A percentile compares a stretch with the other conserved stretches of the same genome.
Conservation (phyloP, 176 grass and related monocot genomes). For the Cenchrus americanus region DNA sequence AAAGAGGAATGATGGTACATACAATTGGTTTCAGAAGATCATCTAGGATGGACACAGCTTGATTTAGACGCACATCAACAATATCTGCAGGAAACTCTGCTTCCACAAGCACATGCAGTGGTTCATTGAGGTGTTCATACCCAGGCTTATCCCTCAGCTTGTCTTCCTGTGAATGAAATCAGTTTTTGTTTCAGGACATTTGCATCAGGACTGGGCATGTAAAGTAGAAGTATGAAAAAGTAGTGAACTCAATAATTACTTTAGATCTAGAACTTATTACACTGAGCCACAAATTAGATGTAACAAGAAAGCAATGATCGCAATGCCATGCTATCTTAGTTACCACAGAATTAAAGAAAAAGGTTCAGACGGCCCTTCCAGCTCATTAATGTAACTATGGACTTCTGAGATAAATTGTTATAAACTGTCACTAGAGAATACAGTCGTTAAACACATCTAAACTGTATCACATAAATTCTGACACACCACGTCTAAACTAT, state of each 20-base stretch:
- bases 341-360: neutral
- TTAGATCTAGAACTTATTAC: neutral
- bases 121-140: slow-evolving; percentile 98
- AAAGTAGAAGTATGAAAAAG: slow-evolving; percentile 3
- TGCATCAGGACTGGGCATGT: neutral
- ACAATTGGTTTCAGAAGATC: slow-evolving; percentile 99
- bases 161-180: slow-evolving; percentile 71
- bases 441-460: neutral
- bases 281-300: slow-evolving; percentile 3
- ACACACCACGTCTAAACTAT: neutral
- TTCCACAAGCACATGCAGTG: slow-evolving; percentile 88
- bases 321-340: neutral
- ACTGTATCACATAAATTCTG: neutral
- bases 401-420: neutral
- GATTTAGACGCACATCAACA: slow-evolving; percentile 76
- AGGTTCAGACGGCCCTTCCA: neutral
- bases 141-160: slow-evolving; percentile 98
- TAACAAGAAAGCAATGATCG: neutral
- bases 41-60: slow-evolving; percentile 81
- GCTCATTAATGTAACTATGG: slow-evolving; percentile 4
- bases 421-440: slow-evolving; percentile 9
- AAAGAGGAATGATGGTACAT: slow-evolving; percentile 18
- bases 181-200: slow-evolving; percentile 32
- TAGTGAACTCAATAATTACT: slow-evolving; percentile 1
- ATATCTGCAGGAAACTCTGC: slow-evolving; percentile 95